Percentiles rank a stretch among this genome's conserved stretches.
phyloP scores from a whole-genome alignment of 495 filamentous ascomycete species.

The Penicillium fimorum region DNA sequence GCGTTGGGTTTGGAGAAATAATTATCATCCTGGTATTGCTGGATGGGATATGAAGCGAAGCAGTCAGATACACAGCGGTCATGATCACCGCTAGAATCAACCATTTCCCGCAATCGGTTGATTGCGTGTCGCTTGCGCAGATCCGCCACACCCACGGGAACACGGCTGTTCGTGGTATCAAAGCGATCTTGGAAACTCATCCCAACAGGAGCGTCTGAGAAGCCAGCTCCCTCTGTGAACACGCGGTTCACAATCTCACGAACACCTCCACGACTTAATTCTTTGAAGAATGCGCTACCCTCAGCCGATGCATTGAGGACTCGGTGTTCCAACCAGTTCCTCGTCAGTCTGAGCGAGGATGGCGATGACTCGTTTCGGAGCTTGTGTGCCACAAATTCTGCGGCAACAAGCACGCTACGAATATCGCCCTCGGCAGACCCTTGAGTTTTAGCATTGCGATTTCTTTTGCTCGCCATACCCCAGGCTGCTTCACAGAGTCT shows the following conservation, averaged over 20 bases:
- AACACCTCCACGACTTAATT: slow-evolving; percentile 70
- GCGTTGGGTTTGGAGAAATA: slow-evolving; percentile 81
- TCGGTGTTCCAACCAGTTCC: slow-evolving; percentile 79
- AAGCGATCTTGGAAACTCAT: slow-evolving; percentile 35
- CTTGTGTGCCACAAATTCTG: slow-evolving; percentile 90
- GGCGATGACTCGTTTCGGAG: slow-evolving; percentile 53
- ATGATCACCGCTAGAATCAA: slow-evolving; percentile 83
- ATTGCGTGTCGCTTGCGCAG: slow-evolving; percentile 73
- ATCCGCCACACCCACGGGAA: slow-evolving; percentile 62
- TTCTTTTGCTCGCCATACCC: slow-evolving; percentile 70
- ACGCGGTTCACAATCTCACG: slow-evolving; percentile 83
- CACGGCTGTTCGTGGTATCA: slow-evolving; percentile 27
- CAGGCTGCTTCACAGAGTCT: slow-evolving; percentile 89
- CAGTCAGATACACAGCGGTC: slow-evolving; percentile 83
- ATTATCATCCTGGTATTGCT: slow-evolving; percentile 88
- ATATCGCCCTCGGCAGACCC: slow-evolving; percentile 85
- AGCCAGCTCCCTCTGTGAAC: slow-evolving; percentile 84
- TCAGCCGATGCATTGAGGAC: slow-evolving; percentile 67
- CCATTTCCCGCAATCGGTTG: slow-evolving; percentile 78
- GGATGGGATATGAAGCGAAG: slow-evolving; percentile 78
- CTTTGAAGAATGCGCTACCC: slow-evolving; percentile 73
- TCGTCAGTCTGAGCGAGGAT: slow-evolving; percentile 56
- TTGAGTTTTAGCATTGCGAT: slow-evolving; percentile 47
- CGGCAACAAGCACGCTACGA: slow-evolving; percentile 86
- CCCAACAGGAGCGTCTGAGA: slow-evolving; percentile 56